Evolutionary conservation across 805 yeast species (phyloP), one percentile per base, ranked within the genome.

Genomic region (Candida multigemmis): DNA sequence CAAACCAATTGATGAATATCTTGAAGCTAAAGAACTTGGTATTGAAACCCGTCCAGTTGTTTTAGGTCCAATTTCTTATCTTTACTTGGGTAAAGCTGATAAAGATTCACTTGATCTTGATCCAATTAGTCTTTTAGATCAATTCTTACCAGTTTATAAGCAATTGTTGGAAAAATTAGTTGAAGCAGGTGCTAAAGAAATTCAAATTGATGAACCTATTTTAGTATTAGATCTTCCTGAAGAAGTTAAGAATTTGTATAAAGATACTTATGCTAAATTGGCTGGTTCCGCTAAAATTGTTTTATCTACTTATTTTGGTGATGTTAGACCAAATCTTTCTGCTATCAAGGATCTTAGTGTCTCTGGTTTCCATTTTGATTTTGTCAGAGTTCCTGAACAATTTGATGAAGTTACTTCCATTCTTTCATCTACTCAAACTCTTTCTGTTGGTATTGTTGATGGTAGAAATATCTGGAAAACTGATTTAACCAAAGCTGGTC

Each of bases 381-480:
- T 85, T 49, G 89, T 77, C 61, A 86, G 96, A 73, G 80, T 75
- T 46, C 95, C 97, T 52, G 94, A 84, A 62, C 98, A 91, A 74
- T 76, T 91, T 43, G 89, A 84, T 33, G 83, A 75, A 31, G 94
- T 83, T 47, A 64, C 72, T 35, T 65, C 71, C 33, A 67, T 81
- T 50, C 64, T 89, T 34, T 56, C 69, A 42, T 72, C 66, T 39
- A 65, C 74, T 41, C 94, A 91, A 71, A 65, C 70, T 39, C 71
- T 91, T 54, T 89, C 97, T 37, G 95, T 81, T 42, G 98, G 98
- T 84, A 74, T 91, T 49, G 87, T 91, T 52, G 93, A 86, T 53
- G 98, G 98, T 68, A 86, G 98, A 77, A 91, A 91, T 79, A 85
- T 91, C 68, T 91, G 98, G 98, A 91, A 91, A 77, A 80, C 94